Evolutionary conservation across 1,139 yeast genomes (phyloP).

Genomic region (Lodderomyces beijingensis): DNA sequence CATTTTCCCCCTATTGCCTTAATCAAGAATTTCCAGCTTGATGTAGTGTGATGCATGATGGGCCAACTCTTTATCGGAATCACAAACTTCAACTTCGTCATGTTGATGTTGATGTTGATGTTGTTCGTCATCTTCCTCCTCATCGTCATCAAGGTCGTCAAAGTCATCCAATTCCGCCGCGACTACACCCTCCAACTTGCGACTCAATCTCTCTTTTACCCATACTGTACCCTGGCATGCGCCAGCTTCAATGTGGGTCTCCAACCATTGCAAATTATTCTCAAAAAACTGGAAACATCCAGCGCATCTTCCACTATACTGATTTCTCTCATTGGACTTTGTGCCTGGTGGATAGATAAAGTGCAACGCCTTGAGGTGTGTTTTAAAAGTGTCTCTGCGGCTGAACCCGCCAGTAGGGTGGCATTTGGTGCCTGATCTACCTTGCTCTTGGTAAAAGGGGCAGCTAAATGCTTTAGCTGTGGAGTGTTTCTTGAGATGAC

Average conservation of each 20-base stretch:
- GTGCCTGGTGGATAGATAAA: conserved; percentile 59
- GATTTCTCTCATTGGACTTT: conserved; percentile 40
- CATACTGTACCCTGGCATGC: conserved; percentile 41
- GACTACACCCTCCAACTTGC: neutral
- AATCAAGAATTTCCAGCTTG: neutral
- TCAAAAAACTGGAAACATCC: conserved; percentile 51
- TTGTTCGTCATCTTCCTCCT: neutral
- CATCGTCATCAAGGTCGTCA: neutral
- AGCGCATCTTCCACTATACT: conserved; percentile 50
- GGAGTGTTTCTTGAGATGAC: conserved; percentile 53
- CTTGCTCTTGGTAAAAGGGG: conserved; percentile 47
- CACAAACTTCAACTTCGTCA: neutral
- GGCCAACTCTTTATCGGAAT: neutral
- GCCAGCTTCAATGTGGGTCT: conserved; percentile 44
- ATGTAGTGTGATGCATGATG: neutral
- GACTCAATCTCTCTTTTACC: conserved; percentile 6
- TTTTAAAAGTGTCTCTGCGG: conserved; percentile 54
- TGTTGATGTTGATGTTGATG: neutral
- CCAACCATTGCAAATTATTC: conserved; percentile 48
- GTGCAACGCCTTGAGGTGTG: conserved; percentile 55
- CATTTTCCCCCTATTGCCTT: neutral
- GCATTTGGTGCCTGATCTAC: conserved; percentile 39
- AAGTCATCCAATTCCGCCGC: neutral
- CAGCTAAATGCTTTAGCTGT: conserved; percentile 49
- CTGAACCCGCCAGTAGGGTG: conserved; percentile 60